phyloP scores from a whole-genome alignment of 345 rosid species.

The Stellera chamaejasme region DNA sequence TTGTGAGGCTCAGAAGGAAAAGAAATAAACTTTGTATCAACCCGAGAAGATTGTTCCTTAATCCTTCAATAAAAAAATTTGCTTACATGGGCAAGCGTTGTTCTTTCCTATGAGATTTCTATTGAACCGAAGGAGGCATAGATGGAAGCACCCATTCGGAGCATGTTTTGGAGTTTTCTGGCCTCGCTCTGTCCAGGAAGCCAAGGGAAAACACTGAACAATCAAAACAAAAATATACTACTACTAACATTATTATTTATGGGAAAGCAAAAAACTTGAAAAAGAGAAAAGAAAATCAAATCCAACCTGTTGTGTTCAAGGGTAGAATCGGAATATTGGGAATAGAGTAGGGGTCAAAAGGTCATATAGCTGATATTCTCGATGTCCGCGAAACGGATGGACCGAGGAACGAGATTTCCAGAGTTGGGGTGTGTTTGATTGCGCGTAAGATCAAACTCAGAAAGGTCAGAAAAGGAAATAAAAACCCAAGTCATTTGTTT shows the following conservation, averaged over 20 bases:
- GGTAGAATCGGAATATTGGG: neutral
- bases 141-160: constrained; percentile 41
- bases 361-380: constrained; percentile 26
- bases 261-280: constrained; percentile 2
- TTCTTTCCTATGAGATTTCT: constrained; percentile 32
- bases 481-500: neutral
- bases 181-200: constrained; percentile 20
- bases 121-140: constrained; percentile 29
- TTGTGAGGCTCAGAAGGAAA: constrained; percentile 15
- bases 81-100: constrained; percentile 40
- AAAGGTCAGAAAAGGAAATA: neutral
- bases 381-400: constrained; percentile 42
- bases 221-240: neutral
- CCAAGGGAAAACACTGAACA: constrained; percentile 16
- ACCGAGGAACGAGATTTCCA: constrained; percentile 43
- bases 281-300: neutral
- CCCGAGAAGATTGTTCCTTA: neutral
- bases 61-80: constrained; percentile 1
- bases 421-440: constrained; percentile 9
- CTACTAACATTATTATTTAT: neutral
- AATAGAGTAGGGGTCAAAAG: constrained; percentile 23
- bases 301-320: neutral
- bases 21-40: neutral
- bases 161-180: constrained; percentile 17
- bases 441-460: neutral